Conservation (phyloP, 768 basidiomycete genomes). For the Rhizopogon vesiculosus region DNA sequence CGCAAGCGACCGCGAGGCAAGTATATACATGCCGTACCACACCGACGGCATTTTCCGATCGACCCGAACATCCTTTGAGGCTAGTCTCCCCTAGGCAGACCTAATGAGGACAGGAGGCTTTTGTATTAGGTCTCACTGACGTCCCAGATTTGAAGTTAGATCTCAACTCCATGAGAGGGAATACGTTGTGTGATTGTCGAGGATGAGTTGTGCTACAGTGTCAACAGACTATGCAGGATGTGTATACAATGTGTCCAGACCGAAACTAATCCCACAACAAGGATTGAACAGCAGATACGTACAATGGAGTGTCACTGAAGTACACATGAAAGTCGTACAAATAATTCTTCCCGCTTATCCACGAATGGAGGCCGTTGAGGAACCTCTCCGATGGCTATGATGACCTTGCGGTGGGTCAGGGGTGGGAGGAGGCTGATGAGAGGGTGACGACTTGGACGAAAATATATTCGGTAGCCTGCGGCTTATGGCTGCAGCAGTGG, state of each 20-base stretch:
- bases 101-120: too few relatives aligned
- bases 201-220: conserved; percentile 13
- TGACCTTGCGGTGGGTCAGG: conserved; percentile 16
- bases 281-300: conserved; percentile 1
- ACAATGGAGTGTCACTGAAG: conserved; percentile 9
- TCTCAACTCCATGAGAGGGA: not conserved
- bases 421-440: conserved; percentile 26
- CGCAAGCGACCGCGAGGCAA: not conserved
- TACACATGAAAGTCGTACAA: conserved; percentile 4
- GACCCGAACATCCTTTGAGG: not conserved
- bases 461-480: conserved; percentile 69
- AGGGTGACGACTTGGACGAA: conserved; percentile 44
- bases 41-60: conserved; percentile 21
- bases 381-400: conserved; percentile 37
- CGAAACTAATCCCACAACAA: conserved; percentile 22
- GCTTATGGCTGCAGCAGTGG: conserved; percentile 43
- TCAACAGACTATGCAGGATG: conserved; percentile 8
- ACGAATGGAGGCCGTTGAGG: conserved; percentile 35
- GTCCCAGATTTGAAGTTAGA: not conserved
- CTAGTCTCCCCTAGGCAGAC: too few relatives aligned
- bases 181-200: not conserved
- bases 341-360: conserved; percentile 10
- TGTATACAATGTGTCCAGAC: conserved; percentile 12
- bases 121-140: too few relatives aligned
- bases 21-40: not conserved